Conservation (phyloP, 2,329 filamentous ascomycete species). For the Emergomyces orientalis region DNA sequence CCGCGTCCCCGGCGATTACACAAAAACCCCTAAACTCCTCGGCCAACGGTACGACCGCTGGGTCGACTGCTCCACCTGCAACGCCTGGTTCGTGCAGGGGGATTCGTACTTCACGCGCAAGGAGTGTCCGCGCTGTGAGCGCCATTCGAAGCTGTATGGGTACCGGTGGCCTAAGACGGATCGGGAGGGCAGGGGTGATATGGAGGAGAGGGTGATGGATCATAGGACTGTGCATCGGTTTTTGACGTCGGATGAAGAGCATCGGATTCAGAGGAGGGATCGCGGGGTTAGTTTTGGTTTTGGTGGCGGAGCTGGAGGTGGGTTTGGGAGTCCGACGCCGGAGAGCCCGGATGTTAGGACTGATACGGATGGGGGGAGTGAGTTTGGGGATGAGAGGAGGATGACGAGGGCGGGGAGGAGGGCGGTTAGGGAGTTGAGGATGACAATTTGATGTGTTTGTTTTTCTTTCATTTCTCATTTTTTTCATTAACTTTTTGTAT, state of each 20-base stretch:
- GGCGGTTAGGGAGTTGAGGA: slow-evolving; percentile 26
- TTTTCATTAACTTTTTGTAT: no score
- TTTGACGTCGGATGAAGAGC: slow-evolving; percentile 60
- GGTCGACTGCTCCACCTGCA: slow-evolving; percentile 83
- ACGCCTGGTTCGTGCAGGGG: slow-evolving; percentile 71
- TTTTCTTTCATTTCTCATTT: background rate
- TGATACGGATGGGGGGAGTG: slow-evolving; percentile 31
- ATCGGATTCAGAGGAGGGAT: slow-evolving; percentile 28
- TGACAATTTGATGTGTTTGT: slow-evolving; percentile 26
- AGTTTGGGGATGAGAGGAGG: slow-evolving; percentile 27
- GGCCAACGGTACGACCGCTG: slow-evolving; percentile 68
- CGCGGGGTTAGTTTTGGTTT: slow-evolving; percentile 27
- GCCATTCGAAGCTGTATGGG: slow-evolving; percentile 91
- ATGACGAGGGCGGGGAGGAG: slow-evolving; percentile 29
- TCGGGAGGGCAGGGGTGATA: slow-evolving; percentile 63
- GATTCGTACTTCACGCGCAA: slow-evolving; percentile 80
- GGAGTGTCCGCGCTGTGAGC: slow-evolving; percentile 84
- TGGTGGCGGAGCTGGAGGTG: slow-evolving; percentile 13
- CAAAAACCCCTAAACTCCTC: slow-evolving; percentile 66
- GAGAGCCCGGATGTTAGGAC: slow-evolving; percentile 31
- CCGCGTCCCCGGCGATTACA: slow-evolving; percentile 68
- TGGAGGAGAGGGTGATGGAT: slow-evolving; percentile 61
- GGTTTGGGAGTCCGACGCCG: slow-evolving; percentile 25
- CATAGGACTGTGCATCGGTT: slow-evolving; percentile 85
- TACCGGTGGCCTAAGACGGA: slow-evolving; percentile 96